Evolutionary conservation across 768 basidiomycete species (phyloP).

Genomic region (Pleurotus tuber-regium): DNA sequence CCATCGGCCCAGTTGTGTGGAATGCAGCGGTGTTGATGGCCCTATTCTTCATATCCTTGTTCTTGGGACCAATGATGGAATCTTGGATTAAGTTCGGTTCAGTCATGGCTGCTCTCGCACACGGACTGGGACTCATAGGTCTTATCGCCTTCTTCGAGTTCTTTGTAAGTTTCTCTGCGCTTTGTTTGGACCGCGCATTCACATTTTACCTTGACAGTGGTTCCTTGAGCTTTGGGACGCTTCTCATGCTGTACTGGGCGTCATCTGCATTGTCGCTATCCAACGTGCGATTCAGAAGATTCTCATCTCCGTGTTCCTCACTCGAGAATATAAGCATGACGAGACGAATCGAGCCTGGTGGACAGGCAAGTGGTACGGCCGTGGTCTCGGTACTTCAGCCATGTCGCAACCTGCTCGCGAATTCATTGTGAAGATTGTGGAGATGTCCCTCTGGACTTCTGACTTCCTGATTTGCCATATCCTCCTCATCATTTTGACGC

Average conservation of each 20-base stretch:
- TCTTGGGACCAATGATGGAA: slow-evolving; percentile 88
- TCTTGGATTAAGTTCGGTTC: slow-evolving; percentile 87
- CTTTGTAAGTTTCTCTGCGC: slow-evolving; percentile 61
- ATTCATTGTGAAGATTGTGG: slow-evolving; percentile 97
- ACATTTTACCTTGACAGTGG: slow-evolving; percentile 54
- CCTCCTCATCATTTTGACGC: slow-evolving; percentile 83
- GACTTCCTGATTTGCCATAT: slow-evolving; percentile 89
- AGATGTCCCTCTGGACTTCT: slow-evolving; percentile 95
- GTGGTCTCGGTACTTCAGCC: slow-evolving; percentile 86
- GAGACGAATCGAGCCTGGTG: slow-evolving; percentile 99
- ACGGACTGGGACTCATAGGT: slow-evolving; percentile 78
- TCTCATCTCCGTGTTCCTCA: slow-evolving; percentile 89
- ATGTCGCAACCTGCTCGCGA: slow-evolving; percentile 96
- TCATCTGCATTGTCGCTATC: slow-evolving; percentile 85
- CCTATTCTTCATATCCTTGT: slow-evolving; percentile 89
- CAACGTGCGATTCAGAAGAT: slow-evolving; percentile 94
- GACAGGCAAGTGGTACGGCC: slow-evolving; percentile 98
- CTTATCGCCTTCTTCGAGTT: slow-evolving; percentile 92
- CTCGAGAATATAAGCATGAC: slow-evolving; percentile 97
- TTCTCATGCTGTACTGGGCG: slow-evolving; percentile 93
- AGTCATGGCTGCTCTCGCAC: slow-evolving; percentile 90
- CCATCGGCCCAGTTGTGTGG: slow-evolving; percentile 93
- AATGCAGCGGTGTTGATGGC: slow-evolving; percentile 85
- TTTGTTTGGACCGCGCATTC: slow-evolving; percentile 23
- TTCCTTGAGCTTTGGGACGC: slow-evolving; percentile 95